A percentile compares a stretch with the other conserved stretches of the same genome.
Evolutionary conservation across 2,329 filamentous ascomycete species (phyloP).

Genomic region (Magnaporthiopsis incrustans): DNA sequence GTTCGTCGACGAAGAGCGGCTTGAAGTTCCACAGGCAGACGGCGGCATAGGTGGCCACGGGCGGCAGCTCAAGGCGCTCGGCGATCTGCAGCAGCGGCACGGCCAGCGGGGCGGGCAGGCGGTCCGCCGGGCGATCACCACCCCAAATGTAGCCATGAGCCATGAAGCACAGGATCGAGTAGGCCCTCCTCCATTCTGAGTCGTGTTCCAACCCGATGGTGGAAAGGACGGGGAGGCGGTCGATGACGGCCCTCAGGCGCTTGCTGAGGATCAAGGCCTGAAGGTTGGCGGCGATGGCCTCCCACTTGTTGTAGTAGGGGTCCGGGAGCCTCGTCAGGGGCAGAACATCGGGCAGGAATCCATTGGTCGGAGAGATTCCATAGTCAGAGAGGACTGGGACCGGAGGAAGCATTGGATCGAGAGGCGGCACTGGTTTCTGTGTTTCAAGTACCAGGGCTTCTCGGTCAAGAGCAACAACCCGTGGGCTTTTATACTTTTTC

Average conservation of each 20-base stretch:
- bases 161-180: constrained; percentile 84
- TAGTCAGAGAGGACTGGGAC: constrained; percentile 65
- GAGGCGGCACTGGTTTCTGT: constrained; percentile 7
- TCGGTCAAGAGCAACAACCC: no score
- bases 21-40: constrained; percentile 96
- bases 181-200: constrained; percentile 88
- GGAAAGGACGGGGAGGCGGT: constrained; percentile 74
- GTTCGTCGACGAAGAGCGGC: constrained; percentile 76
- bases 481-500: background rate
- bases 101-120: constrained; percentile 72
- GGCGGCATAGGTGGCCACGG: constrained; percentile 89
- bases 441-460: constrained; percentile 9
- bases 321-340: constrained; percentile 78
- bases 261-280: constrained; percentile 81
- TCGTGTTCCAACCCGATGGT: constrained; percentile 75
- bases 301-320: constrained; percentile 93
- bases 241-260: constrained; percentile 70
- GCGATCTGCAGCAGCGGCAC: constrained; percentile 75
- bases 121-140: constrained; percentile 68
- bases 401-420: constrained; percentile 43
- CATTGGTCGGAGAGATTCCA: constrained; percentile 68
- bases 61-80: constrained; percentile 71
- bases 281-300: constrained; percentile 75
- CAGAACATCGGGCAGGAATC: constrained; percentile 77
- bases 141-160: constrained; percentile 96